Percentiles rank a stretch among this genome's conserved stretches.
These are phyloP conservation scores for Fusarium sacchari DNA, from an alignment of 2,329 filamentous ascomycete genomes.

Conservation along the genomic window DNA sequence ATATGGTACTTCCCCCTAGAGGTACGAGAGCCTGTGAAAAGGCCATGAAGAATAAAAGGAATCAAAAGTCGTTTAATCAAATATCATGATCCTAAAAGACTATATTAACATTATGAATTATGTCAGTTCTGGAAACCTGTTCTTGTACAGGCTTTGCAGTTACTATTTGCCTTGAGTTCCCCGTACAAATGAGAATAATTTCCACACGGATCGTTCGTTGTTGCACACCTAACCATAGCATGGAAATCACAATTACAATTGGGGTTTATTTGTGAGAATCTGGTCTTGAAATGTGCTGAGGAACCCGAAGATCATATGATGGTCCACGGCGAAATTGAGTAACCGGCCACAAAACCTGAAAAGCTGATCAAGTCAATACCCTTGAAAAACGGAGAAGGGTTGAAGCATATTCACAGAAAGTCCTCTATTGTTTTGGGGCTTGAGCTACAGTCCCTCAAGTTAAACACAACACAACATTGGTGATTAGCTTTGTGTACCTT, in stretches of 20 bases:
- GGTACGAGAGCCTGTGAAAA: slow-evolving; percentile 35
- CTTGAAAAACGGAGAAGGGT: neutral
- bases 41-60: slow-evolving; percentile 43
- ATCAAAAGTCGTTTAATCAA: slow-evolving; percentile 41
- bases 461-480: neutral
- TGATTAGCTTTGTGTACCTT: neutral
- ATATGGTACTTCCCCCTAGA: slow-evolving; percentile 41
- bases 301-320: neutral
- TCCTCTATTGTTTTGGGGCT: neutral
- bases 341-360: neutral
- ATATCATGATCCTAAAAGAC: slow-evolving; percentile 16
- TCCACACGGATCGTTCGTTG: neutral
- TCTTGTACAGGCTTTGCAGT: neutral
- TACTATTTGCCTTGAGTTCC: neutral
- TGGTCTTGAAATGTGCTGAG: neutral
- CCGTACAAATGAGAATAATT: neutral
- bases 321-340: neutral
- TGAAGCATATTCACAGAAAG: neutral
- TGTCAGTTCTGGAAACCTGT: neutral
- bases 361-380: neutral
- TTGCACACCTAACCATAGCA: neutral
- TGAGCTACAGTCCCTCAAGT: neutral
- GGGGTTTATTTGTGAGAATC: neutral
- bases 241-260: too few relatives aligned
- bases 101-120: neutral